Base-by-base conservation (phyloP, 2,329 filamentous ascomycete species). In the Dichotomopilus funicola region DNA sequence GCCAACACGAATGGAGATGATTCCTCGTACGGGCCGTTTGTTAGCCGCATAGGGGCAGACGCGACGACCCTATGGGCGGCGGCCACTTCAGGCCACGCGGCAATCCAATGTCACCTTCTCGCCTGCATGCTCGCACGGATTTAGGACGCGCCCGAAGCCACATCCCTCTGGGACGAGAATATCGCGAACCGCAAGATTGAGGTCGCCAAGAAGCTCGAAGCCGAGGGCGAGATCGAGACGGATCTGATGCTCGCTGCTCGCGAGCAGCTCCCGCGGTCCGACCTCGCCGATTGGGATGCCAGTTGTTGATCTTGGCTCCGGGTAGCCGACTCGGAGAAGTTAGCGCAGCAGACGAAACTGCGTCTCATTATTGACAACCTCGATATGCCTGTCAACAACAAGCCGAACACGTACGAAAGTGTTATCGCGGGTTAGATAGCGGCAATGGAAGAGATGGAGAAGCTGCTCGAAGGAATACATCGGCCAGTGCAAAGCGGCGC, bases 221-320 rank as follows among this genome's bases (percentile, higher is more conserved):
- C 35, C n/a, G 52, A 51, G 8, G 31, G 49, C 5, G 11, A 45
- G 12, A 34, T 46, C 35, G 43, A 35, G 43, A 31, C 42, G 4
- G n/a, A 46, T 42, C 12, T 31, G 12, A 4, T 10, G 27, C 5
- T 49, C 41, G 46, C 37, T 36, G n/a, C 51, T 19, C 8, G 53
- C 33, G 27, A 53, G 58, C 2, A 57, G 71, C 35, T 54, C 52
- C 1, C 53, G 65, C 38, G 53, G 61, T 0, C 58, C 8, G 49
- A 73, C 19, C 53, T 73, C 5, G 65, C 65, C 1, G 53, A 61
- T 3, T 74, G 71, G 71, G 72, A 73, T 61, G 66, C 68, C 1
- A 72, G 70, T 51, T 67, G 68, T 0, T 61, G 71, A 2, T 57
- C 71, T 0, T 75, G 72, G 73, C 58, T 74, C 1, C 57, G 59